Evolutionary conservation across 1,139 yeast genomes (phyloP), one percentile per base, ranked within the genome.

Genomic region (Candida buenavistaensis): DNA sequence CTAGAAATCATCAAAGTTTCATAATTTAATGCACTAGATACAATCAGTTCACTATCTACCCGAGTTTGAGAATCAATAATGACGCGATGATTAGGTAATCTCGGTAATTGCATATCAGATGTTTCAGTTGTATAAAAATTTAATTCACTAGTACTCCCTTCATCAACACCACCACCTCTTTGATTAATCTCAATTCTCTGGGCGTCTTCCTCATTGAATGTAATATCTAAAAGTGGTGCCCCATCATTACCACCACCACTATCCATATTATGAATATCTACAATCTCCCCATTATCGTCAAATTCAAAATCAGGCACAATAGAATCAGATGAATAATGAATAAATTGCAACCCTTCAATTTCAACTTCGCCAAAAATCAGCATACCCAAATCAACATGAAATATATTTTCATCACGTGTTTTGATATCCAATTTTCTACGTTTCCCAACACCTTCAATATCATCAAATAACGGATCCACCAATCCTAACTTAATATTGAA

Each of bases 401-500:
- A n/a, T n/a, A n/a, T n/a, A n/a, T n/a, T n/a, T n/a, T n/a, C n/a
- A n/a, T n/a, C n/a, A n/a, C n/a, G n/a, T n/a, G n/a, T n/a, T n/a
- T n/a, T n/a, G 26, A 56, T 50, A 23, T 45, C 51, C 15, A 48
- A 15, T 32, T 39, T 45, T 26, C 57, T 40, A 31, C 46, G 39
- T 22, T 48, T 47, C 11, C 6, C 45, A 10, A 26, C 19, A 15
- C 37, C 35, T 19, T 23, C 28, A 14, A 14, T 6, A 3, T 20
- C 30, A n/a, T 38, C 33, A 13, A 8, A 5, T 30, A 44, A 39
- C 5, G 39, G 39, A 4, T 57, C 58, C 3, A 57, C 47, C 6
- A 68, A 47, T 15, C 59, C 67, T 15, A 49, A 35, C 11, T 54
- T 51, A 14, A 73, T 59, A 41, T 65, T 57, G 44, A 74, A 73